Evolutionary conservation across 139 green algal species (phyloP).

Genomic region (Edaphochlamys debaryana): DNA sequence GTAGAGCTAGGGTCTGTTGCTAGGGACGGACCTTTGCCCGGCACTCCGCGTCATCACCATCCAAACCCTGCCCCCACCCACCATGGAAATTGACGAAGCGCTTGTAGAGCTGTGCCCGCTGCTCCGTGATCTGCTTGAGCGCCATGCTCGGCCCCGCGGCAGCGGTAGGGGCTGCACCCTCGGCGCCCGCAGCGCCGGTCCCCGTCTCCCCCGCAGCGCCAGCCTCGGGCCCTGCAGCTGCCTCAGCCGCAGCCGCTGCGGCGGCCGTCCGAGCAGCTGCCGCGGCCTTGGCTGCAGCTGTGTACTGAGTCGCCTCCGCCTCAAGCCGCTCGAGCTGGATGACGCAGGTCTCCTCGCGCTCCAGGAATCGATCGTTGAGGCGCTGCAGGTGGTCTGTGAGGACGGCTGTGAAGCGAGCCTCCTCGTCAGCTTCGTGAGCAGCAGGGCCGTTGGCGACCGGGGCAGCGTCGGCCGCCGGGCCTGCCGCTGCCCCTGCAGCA

Average conservation of each 20-base stretch:
- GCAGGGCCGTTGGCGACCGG: constrained; percentile 32
- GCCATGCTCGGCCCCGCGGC: neutral
- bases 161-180: neutral
- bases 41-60: too few relatives aligned
- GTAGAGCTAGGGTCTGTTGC: too few relatives aligned
- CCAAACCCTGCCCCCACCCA: too few relatives aligned
- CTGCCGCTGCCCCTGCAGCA: constrained; percentile 14
- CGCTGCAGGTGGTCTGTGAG: constrained; percentile 65
- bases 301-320: constrained; percentile 10
- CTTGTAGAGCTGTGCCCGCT: constrained; percentile 48
- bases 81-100: constrained; percentile 79
- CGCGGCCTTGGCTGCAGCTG: neutral
- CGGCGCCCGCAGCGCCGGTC: neutral
- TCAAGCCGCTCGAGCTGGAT: constrained; percentile 66
- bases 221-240: too few relatives aligned
- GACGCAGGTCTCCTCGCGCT: constrained; percentile 79
- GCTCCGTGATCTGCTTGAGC: constrained; percentile 5
- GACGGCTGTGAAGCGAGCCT: constrained; percentile 59
- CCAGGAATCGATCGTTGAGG: constrained; percentile 83
- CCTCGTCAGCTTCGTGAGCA: constrained; percentile 48
- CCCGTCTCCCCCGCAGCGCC: too few relatives aligned
- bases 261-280: neutral
- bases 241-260: neutral
- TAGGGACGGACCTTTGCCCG: too few relatives aligned
- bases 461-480: constrained; percentile 25